phyloP scores from a whole-genome alignment of 805 yeast genomes.

The Saturnispora diversa region DNA sequence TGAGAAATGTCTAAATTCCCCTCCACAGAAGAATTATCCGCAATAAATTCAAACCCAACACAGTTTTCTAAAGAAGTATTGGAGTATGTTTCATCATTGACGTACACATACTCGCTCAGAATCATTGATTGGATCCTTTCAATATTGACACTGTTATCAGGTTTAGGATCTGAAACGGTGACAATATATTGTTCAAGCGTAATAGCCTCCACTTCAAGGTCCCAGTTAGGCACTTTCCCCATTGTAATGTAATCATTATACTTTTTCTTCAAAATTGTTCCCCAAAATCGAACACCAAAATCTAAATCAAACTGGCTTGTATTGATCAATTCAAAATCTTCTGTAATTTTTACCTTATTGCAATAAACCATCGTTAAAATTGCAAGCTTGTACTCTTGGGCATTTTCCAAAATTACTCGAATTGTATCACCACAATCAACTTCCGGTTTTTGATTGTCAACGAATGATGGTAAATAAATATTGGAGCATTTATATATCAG shows the following conservation, averaged over 20 bases:
- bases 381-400: neutral
- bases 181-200: conserved; percentile 8
- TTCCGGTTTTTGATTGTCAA: neutral
- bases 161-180: neutral
- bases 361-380: conserved; percentile 4
- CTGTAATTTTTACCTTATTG: conserved; percentile 1
- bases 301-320: neutral
- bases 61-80: conserved; percentile 1
- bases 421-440: neutral
- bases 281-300: neutral
- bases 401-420: neutral
- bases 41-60: conserved; percentile 4
- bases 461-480: conserved; percentile 1
- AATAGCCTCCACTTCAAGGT: neutral
- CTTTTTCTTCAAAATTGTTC: neutral
- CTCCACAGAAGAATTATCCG: neutral
- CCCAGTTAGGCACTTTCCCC: neutral
- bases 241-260: neutral
- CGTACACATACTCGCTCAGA: conserved; percentile 2
- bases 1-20: neutral
- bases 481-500: neutral
- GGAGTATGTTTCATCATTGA: neutral
- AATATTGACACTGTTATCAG: conserved; percentile 1
- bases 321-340: conserved; percentile 6
- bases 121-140: conserved; percentile 7